Base-by-base conservation (phyloP, 441 rosid genomes). In the Erysimum pusillum region DNA sequence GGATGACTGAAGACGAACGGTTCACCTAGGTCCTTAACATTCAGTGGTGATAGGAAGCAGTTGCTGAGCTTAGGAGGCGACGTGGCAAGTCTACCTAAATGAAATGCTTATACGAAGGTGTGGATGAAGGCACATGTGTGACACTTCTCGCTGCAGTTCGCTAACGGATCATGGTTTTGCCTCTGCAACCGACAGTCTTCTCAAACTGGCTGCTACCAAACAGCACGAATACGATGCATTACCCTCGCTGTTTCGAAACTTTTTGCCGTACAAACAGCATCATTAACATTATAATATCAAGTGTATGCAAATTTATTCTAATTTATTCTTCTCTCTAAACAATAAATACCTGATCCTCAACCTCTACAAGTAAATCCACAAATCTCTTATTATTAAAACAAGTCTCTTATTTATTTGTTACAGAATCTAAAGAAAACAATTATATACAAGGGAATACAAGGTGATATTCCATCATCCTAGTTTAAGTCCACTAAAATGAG, bases 141-240 rank as follows among this genome's bases (percentile, higher is more conserved):
- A 92, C 34, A 87, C 96, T 8, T 76, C 90, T n/a, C 85, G 86
- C 41, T 88, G 89, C 79, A 82, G 89, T 34, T 88, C 93, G 1
- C 83, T 83, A 0, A 76, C 25, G 92, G 91, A 35, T 69, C 76
- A 25, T 31, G 78, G 87, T 62, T 87, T 93, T 64, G 97, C 97
- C 10, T 86, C 97, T 7, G 96, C 93, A 53, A 90, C 96, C 0
- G 89, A 84, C 66, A 87, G 88, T 84, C 7, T 93, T 88, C 81
- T 93, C 97, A 3, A 93, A 91, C 84, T 93, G 93, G 89, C 97
- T 92, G 34, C 91, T 89, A 3, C 77, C 82, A 9, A 91, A 90
- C 41, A 63, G 22, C 28, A 73, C 72, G 28, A 25, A 25, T 25
- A 25, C 28, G 2, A 57, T 90, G 46, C 85, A 81, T 22, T 84